These are phyloP conservation scores for Nicotiana otophora DNA, from an alignment of 257 asterid species.

Conservation along the genomic window DNA sequence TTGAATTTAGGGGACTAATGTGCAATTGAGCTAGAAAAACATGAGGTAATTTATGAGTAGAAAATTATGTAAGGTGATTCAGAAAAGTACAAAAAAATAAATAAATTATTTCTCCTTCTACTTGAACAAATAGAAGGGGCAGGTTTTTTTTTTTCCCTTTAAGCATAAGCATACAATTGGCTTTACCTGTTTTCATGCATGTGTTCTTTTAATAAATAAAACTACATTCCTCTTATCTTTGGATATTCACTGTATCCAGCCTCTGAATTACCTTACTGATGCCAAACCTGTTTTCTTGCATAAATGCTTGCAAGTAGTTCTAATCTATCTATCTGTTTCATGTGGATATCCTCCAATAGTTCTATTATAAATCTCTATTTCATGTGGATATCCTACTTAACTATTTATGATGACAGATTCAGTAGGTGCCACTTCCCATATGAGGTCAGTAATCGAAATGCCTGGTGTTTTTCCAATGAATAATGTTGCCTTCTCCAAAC, in stretches of 20 bases:
- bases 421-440: constrained; percentile 37
- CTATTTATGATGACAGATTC: constrained; percentile 26
- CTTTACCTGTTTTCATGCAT: not conserved
- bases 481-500: constrained; percentile 28
- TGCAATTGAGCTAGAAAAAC: not conserved
- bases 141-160: too few relatives aligned
- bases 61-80: not conserved
- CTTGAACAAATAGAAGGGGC: not conserved
- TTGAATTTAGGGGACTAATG: not conserved
- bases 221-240: not conserved
- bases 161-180: not conserved
- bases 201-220: not conserved
- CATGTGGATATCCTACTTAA: constrained; percentile 4
- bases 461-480: constrained; percentile 40
- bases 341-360: not conserved
- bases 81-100: not conserved
- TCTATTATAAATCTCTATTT: not conserved
- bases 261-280: not conserved
- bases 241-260: not conserved
- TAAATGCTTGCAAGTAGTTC: constrained; percentile 1
- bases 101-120: not conserved
- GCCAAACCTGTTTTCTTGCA: not conserved
- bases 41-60: not conserved
- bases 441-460: constrained; percentile 39
- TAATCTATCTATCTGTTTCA: constrained; percentile 6